Conservation (phyloP, 192 early-diverging fungal genomes). For the Coemansia sp. region DNA sequence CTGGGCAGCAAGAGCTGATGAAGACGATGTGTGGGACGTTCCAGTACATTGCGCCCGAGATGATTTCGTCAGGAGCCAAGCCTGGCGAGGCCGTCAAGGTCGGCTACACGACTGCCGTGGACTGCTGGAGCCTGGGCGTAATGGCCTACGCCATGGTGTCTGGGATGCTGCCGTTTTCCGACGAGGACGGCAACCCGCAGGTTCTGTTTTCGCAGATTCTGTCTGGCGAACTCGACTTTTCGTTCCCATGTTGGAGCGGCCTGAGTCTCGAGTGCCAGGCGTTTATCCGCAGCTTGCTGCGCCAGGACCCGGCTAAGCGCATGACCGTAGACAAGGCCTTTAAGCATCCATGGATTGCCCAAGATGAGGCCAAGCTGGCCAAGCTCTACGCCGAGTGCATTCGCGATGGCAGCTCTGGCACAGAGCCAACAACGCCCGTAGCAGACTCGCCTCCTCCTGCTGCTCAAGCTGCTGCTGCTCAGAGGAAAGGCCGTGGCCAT, state of each 20-base stretch:
- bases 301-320: slow-evolving; percentile 47
- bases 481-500: background rate
- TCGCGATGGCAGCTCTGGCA: background rate
- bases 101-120: slow-evolving; percentile 60
- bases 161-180: slow-evolving; percentile 50
- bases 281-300: slow-evolving; percentile 49
- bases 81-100: slow-evolving; percentile 32
- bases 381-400: slow-evolving; percentile 42
- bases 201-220: slow-evolving; percentile 46
- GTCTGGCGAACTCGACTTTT: slow-evolving; percentile 49
- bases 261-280: slow-evolving; percentile 43
- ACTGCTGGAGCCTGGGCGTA: slow-evolving; percentile 77
- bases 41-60: slow-evolving; percentile 78
- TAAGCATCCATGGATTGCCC: slow-evolving; percentile 56
- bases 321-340: slow-evolving; percentile 56
- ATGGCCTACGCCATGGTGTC: slow-evolving; percentile 75
- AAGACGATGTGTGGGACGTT: slow-evolving; percentile 89
- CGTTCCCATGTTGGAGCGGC: slow-evolving; percentile 43
- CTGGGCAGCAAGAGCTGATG: slow-evolving; percentile 71
- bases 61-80: slow-evolving; percentile 48
- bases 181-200: slow-evolving; percentile 37
- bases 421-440: slow-evolving; percentile 8
- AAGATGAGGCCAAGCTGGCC: slow-evolving; percentile 38
- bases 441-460: slow-evolving; percentile 2
- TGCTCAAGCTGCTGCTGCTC: background rate